Conservation (phyloP, 1,284 basidiomycete species). For the Cutaneotrichosporon dermatis region DNA sequence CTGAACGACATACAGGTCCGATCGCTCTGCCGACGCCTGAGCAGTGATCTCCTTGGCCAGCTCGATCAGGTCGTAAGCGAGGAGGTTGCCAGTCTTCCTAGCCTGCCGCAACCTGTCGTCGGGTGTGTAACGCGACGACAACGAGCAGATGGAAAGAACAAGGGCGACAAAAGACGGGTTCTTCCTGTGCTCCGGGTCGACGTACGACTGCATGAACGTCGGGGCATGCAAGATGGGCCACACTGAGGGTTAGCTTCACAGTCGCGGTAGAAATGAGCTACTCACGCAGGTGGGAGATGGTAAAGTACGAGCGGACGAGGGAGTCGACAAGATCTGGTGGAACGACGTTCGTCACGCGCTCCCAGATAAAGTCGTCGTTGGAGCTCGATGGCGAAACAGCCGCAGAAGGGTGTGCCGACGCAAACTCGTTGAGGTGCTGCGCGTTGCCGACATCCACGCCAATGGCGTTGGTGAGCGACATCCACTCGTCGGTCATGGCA, state of each 20-base stretch:
- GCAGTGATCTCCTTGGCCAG: constrained; percentile 22
- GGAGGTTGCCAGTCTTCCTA: constrained; percentile 11
- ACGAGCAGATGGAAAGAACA: constrained; percentile 30
- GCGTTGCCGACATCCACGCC: constrained; percentile 24
- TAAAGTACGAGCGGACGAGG: constrained; percentile 35
- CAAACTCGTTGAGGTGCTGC: constrained; percentile 9
- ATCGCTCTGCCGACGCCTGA: constrained; percentile 22
- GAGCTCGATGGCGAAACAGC: constrained; percentile 17
- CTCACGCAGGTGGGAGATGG: constrained; percentile 33
- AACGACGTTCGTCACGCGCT: constrained; percentile 20
- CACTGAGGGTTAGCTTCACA: constrained; percentile 17
- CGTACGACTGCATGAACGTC: constrained; percentile 30
- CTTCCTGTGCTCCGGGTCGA: constrained; percentile 19
- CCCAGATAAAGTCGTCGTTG: constrained; percentile 25
- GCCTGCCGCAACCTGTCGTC: constrained; percentile 20
- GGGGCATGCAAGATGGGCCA: constrained; percentile 38
- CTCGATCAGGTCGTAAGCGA: constrained; percentile 20
- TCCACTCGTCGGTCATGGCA: constrained; percentile 29
- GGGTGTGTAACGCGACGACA: constrained; percentile 33
- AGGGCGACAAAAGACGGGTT: constrained; percentile 34
- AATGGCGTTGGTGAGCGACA: constrained; percentile 31
- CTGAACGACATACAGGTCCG: constrained; percentile 30
- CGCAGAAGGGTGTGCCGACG: background rate
- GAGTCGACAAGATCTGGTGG: constrained; percentile 26
- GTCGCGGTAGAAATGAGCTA: background rate